Evolutionary conservation across 140 eudicot genomes (phyloP).

Genomic region (Oenanthe javanica): DNA sequence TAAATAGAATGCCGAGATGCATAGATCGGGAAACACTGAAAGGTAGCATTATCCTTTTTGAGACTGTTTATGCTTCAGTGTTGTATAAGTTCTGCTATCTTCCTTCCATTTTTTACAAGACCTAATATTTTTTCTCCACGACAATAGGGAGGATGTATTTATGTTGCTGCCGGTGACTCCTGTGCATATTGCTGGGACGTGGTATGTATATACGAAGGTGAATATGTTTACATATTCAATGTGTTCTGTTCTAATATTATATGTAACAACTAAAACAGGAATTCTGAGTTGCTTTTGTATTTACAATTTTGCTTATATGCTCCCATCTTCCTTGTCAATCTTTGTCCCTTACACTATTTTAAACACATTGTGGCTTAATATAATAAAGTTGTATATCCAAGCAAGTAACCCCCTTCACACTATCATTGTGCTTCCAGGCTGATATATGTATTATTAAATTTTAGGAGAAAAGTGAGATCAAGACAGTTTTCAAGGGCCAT

Average conservation of each 20-base stretch:
- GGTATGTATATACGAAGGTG: conserved; percentile 46
- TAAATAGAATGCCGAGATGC: background rate
- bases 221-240: conserved; percentile 12
- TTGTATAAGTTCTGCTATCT: background rate
- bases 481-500: conserved; percentile 80
- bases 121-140: background rate
- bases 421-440: background rate
- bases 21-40: background rate
- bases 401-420: background rate
- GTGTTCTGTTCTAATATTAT: background rate
- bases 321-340: background rate
- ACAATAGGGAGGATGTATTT: conserved; percentile 63
- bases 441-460: background rate
- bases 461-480: conserved; percentile 66
- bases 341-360: background rate
- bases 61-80: background rate
- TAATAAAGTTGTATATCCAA: background rate
- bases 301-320: background rate
- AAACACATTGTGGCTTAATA: background rate
- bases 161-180: conserved; percentile 90
- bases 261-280: background rate
- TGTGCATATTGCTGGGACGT: conserved; percentile 97
- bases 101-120: background rate
- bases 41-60: background rate
- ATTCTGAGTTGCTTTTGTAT: background rate